A percentile compares a stretch with the other conserved stretches of the same genome.
Conservation (phyloP, 2,329 filamentous ascomycete species). For the Cordyceps cicadae region DNA sequence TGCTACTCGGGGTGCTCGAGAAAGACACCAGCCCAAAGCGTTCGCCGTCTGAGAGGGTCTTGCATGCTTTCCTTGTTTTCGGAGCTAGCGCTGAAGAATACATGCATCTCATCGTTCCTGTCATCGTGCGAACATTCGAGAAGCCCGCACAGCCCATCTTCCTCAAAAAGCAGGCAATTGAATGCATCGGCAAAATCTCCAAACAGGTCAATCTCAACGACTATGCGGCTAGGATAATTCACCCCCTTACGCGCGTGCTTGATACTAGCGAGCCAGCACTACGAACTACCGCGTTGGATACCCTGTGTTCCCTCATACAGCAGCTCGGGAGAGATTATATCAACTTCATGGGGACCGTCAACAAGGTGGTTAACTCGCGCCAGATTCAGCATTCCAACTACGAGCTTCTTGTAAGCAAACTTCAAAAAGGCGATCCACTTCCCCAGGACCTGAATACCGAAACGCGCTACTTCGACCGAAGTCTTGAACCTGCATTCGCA, state of each 20-base stretch:
- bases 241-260: conserved; percentile 79
- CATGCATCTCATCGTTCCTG: conserved; percentile 96
- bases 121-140: conserved; percentile 91
- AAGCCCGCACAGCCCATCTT: conserved; percentile 72
- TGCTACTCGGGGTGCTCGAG: conserved; percentile 92
- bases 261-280: conserved; percentile 63
- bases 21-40: conserved; percentile 69
- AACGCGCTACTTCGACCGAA: conserved; percentile 65
- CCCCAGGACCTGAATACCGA: conserved; percentile 90
- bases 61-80: conserved; percentile 94
- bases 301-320: conserved; percentile 88
- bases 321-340: conserved; percentile 93
- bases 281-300: conserved; percentile 79
- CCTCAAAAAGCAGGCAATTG: conserved; percentile 81
- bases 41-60: conserved; percentile 77
- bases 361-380: conserved; percentile 71
- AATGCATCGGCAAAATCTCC: conserved; percentile 88
- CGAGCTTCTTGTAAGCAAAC: conserved; percentile 80
- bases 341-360: conserved; percentile 88
- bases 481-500: conserved; percentile 71
- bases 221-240: conserved; percentile 92
- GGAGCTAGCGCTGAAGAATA: conserved; percentile 95
- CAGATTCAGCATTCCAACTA: conserved; percentile 88
- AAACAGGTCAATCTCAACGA: conserved; percentile 96
- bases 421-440: conserved; percentile 90